Conservation (phyloP, 106 monocot species). For the Dioscorea zingiberensis region DNA sequence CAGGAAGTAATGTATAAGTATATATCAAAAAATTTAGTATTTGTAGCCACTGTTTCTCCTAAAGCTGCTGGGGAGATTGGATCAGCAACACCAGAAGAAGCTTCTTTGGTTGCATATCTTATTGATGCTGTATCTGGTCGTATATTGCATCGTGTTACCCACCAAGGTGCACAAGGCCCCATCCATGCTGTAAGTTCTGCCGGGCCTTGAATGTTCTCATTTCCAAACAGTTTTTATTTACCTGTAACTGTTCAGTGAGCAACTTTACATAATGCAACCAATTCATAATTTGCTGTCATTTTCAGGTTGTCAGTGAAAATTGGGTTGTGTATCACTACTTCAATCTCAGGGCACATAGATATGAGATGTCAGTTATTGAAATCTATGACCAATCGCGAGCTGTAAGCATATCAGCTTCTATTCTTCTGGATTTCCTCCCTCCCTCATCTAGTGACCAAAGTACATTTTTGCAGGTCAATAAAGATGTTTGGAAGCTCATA, state of each 20-base stretch:
- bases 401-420: conserved; percentile 30
- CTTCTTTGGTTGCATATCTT: conserved; percentile 74
- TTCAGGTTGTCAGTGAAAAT: conserved; percentile 92
- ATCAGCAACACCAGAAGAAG: conserved; percentile 83
- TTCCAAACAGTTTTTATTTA: too few species aligned
- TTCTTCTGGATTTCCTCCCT: not conserved
- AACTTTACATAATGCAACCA: too few species aligned
- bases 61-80: conserved; percentile 87
- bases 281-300: conserved; percentile 1
- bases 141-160: conserved; percentile 80
- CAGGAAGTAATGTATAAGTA: conserved; percentile 95
- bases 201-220: not conserved
- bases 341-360: conserved; percentile 97
- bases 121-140: conserved; percentile 92
- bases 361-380: conserved; percentile 97
- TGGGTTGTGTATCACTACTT: conserved; percentile 99
- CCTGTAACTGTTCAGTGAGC: too few species aligned
- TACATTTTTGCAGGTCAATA: conserved; percentile 64
- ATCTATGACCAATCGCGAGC: conserved; percentile 96
- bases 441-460: not conserved
- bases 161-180: conserved; percentile 94
- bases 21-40: conserved; percentile 80
- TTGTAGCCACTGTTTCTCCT: conserved; percentile 79
- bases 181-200: conserved; percentile 79
- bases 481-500: conserved; percentile 89